A percentile compares a stretch with the other conserved stretches of the same genome.
Conservation (phyloP, 129 eudicot genomes). For the Lactuca sativa region DNA sequence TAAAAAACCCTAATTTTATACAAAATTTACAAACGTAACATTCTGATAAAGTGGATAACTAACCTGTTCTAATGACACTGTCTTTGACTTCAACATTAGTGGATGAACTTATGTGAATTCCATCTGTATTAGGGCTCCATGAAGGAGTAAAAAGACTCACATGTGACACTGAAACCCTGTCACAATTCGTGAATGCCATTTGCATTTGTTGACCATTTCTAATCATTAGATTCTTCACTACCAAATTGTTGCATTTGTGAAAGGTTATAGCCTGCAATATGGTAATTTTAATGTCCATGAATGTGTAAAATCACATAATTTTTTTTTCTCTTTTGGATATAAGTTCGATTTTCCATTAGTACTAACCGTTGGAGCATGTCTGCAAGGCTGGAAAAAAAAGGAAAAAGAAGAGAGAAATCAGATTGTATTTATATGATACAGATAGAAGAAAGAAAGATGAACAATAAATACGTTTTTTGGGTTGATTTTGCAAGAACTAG, state of each 20-base stretch:
- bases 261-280: conserved; percentile 76
- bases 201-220: conserved; percentile 83
- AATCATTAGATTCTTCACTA: conserved; percentile 49
- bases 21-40: conserved; percentile 9
- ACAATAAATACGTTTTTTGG: conserved; percentile 50
- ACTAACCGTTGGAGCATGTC: conserved; percentile 97
- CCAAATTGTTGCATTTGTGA: conserved; percentile 70
- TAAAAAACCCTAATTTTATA: conserved; percentile 2
- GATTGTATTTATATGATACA: conserved; percentile 1
- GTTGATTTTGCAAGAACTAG: conserved; percentile 73
- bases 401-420: conserved; percentile 5
- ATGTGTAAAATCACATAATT: conserved; percentile 11
- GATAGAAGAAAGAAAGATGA: not conserved
- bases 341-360: conserved; percentile 3
- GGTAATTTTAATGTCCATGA: not conserved
- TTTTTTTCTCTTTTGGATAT: conserved; percentile 4
- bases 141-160: conserved; percentile 58
- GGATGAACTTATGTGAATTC: conserved; percentile 78
- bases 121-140: conserved; percentile 80
- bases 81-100: conserved; percentile 53
- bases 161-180: conserved; percentile 43
- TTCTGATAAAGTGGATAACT: not conserved
- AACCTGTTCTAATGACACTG: conserved; percentile 62
- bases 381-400: conserved; percentile 79
- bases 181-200: conserved; percentile 61